Conservation (phyloP, 2,329 filamentous ascomycete genomes). For the Aspergillus eucalypticola region DNA sequence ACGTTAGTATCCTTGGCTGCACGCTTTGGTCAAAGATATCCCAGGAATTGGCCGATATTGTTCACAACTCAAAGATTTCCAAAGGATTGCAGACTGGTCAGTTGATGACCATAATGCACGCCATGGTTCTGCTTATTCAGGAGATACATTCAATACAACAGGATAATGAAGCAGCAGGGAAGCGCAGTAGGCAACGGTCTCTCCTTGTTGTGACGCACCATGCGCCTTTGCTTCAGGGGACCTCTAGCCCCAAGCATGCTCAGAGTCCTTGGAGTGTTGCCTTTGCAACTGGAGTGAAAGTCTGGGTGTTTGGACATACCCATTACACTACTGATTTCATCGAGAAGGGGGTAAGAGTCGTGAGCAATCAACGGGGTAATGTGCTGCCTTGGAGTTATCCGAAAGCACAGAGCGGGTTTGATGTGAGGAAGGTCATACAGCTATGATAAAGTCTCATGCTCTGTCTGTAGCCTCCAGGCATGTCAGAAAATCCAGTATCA, state of each 20-base stretch:
- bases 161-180: not conserved
- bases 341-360: constrained; percentile 34
- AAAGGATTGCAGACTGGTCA: constrained; percentile 55
- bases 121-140: constrained; percentile 49
- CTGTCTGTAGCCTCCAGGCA: not conserved
- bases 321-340: constrained; percentile 47
- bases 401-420: not conserved
- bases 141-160: constrained; percentile 34
- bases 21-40: constrained; percentile 59
- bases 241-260: constrained; percentile 53
- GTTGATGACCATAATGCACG: constrained; percentile 51
- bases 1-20: constrained; percentile 57
- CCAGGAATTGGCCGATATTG: constrained; percentile 37
- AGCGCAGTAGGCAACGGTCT: not conserved
- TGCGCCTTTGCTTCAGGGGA: constrained; percentile 53
- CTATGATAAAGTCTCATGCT: not conserved
- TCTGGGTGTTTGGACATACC: constrained; percentile 51
- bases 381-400: constrained; percentile 27
- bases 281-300: constrained; percentile 52
- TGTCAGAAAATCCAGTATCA: not conserved
- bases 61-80: constrained; percentile 56
- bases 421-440: not conserved
- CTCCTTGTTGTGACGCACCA: constrained; percentile 60
- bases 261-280: constrained; percentile 51
- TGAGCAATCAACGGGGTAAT: constrained; percentile 50